Evolutionary conservation across 2,329 filamentous ascomycete species (phyloP).

Genomic region (Elsinoe arachidis): DNA sequence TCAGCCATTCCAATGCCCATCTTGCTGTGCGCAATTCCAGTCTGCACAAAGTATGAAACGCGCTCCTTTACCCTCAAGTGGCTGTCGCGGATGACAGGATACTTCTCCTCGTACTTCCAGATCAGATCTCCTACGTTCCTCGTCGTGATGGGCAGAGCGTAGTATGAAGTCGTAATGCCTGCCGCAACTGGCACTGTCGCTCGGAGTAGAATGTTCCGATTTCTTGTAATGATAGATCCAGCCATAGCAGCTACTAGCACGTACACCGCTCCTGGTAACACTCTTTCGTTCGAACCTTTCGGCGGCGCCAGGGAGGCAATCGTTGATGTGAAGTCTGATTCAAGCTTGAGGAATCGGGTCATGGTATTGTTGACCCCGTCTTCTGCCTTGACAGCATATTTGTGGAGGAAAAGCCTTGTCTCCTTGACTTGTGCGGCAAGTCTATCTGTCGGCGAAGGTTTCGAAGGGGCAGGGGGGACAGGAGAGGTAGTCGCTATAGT

Average conservation of each 20-base stretch:
- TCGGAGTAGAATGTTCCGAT: constrained; percentile 76
- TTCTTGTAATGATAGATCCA: constrained; percentile 80
- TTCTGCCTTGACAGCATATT: constrained; percentile 65
- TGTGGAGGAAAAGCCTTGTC: constrained; percentile 72
- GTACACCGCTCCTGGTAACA: constrained; percentile 85
- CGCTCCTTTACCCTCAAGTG: constrained; percentile 65
- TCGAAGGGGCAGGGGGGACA: constrained; percentile 13
- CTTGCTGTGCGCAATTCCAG: constrained; percentile 65
- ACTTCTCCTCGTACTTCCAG: constrained; percentile 88
- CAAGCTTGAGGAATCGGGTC: constrained; percentile 71
- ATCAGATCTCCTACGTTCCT: constrained; percentile 75
- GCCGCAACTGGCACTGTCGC: constrained; percentile 68
- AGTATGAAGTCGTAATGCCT: constrained; percentile 74
- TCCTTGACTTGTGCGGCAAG: constrained; percentile 74
- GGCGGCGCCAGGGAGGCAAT: constrained; percentile 80
- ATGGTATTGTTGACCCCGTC: constrained; percentile 74
- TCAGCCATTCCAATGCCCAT: constrained; percentile 66
- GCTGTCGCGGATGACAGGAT: constrained; percentile 72
- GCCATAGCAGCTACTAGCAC: constrained; percentile 93
- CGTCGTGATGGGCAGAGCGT: constrained; percentile 81
- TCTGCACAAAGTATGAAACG: constrained; percentile 60
- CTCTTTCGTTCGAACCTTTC: constrained; percentile 73
- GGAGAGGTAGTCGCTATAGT: constrained; percentile 18
- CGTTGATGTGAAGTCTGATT: constrained; percentile 83
- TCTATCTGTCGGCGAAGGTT: constrained; percentile 64